Conservation (phyloP, 306 rosid genomes). For the Bauhinia variegata region DNA sequence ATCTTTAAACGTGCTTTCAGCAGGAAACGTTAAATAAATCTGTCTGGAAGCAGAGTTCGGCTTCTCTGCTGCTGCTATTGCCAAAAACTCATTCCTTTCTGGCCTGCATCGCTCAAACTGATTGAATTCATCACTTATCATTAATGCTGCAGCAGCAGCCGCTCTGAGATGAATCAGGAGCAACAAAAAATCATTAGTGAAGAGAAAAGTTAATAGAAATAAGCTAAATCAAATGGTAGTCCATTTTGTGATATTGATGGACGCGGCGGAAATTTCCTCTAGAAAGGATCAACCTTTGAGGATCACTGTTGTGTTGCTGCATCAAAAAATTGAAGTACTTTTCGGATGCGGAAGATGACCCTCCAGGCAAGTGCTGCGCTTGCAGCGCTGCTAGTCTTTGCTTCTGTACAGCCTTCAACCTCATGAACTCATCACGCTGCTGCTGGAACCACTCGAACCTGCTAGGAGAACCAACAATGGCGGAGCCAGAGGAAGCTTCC, state of each 20-base stretch:
- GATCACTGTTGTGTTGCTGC: conserved; percentile 73
- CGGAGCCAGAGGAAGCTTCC: conserved; percentile 45
- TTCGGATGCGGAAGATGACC: conserved; percentile 61
- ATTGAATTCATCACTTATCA: conserved; percentile 79
- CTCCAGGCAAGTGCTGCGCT: conserved; percentile 62
- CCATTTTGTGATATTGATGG: neutral
- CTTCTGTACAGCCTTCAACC: conserved; percentile 69
- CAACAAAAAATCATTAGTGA: conserved; percentile 16
- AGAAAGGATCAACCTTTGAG: conserved; percentile 52
- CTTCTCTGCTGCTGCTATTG: conserved; percentile 66
- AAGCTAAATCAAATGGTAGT: neutral
- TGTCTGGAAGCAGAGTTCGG: conserved; percentile 86
- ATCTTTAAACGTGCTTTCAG: conserved; percentile 94
- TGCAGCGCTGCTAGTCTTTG: conserved; percentile 65
- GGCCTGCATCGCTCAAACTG: conserved; percentile 64
- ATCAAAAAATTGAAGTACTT: conserved; percentile 70
- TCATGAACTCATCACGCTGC: conserved; percentile 65
- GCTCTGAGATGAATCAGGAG: conserved; percentile 49
- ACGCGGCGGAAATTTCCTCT: neutral
- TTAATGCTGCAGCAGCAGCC: conserved; percentile 55
- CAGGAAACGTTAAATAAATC: conserved; percentile 94
- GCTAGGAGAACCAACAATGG: conserved; percentile 74
- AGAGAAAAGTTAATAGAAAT: neutral
- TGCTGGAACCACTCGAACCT: conserved; percentile 67
- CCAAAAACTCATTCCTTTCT: conserved; percentile 80